Conservation (phyloP, 2,329 filamentous ascomycete genomes). For the Calonectria hongkongensis region DNA sequence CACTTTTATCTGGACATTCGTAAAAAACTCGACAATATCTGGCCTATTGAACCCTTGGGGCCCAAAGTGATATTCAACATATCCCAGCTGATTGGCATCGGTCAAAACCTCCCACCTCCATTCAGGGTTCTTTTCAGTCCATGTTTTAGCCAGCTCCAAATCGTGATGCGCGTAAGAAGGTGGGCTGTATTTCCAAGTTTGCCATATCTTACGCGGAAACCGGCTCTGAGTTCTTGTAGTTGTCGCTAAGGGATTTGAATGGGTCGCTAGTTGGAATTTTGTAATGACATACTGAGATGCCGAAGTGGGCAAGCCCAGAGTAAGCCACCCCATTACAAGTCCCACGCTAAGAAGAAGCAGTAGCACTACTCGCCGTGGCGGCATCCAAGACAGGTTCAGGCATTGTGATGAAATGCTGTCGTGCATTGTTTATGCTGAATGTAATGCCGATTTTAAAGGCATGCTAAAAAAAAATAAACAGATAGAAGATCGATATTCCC, state of each 20-base stretch:
- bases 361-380: neutral
- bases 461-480: neutral
- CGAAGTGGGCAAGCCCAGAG: neutral
- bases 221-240: neutral
- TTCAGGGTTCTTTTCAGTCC: neutral
- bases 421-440: neutral
- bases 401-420: neutral
- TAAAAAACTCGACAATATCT: constrained; percentile 15
- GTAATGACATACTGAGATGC: too few species aligned
- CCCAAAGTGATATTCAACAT: neutral
- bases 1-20: neutral
- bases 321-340: neutral
- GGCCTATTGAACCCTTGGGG: neutral
- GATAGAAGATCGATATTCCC: neutral
- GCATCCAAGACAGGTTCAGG: neutral
- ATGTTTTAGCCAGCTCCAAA: neutral
- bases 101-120: constrained; percentile 22
- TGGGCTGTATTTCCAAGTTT: constrained; percentile 4
- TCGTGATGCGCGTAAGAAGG: neutral
- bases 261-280: neutral
- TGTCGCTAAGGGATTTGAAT: neutral
- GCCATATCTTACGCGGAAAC: constrained; percentile 14
- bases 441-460: neutral
- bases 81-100: constrained; percentile 1
- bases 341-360: neutral